Base-by-base conservation (phyloP, 2,329 filamentous ascomycete species). In the Berkeleyomyces basicola region DNA sequence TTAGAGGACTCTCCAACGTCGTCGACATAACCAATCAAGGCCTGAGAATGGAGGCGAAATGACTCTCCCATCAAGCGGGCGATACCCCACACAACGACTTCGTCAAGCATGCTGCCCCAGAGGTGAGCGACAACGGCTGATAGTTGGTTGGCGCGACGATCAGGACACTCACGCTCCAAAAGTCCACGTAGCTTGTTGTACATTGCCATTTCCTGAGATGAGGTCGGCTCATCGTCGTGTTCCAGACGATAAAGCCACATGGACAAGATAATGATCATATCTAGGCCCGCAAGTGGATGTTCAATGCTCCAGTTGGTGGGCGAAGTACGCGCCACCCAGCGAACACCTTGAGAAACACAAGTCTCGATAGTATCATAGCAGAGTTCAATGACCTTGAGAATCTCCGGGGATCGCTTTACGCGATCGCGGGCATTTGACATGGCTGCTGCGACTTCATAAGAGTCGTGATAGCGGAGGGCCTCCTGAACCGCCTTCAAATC, bases 281-380 rank as follows among this genome's bases (percentile, higher is more conserved):
- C 93, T 77, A 99, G 84, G 66, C 92, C 92, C 71, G 91, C 96
- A 64, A 99, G 84, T 61, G 93, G 91, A 73, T 99, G 92, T 77
- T 99, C 93, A 65, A 97, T 89, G 73, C 92, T 97, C 93, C 93
- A 99, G 76, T 97, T 97, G 57, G 93, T 96, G 31, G 93, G 90
- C 57, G 91, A 96, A 31, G 92, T 96, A 68, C 91, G 87, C n/a
- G 92, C 92, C 66, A 97, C 91, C 92, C 93, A 97, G 69, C 92
- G 90, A 67, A 97, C 90, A 67, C 92, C 93, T 74, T 96, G 91
- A 66, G 90, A 78, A 55, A 95, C 92, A 63, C 92, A 92, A 58
- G 93, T 96, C 74, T 97, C 92, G 70, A 99, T 91, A 77, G 91
- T 97, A 74, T 95, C 90, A 74, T 93, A 97, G 76, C 93, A 97